Conservation (phyloP, 768 basidiomycete species). For the Cystobasidium onofrii region DNA sequence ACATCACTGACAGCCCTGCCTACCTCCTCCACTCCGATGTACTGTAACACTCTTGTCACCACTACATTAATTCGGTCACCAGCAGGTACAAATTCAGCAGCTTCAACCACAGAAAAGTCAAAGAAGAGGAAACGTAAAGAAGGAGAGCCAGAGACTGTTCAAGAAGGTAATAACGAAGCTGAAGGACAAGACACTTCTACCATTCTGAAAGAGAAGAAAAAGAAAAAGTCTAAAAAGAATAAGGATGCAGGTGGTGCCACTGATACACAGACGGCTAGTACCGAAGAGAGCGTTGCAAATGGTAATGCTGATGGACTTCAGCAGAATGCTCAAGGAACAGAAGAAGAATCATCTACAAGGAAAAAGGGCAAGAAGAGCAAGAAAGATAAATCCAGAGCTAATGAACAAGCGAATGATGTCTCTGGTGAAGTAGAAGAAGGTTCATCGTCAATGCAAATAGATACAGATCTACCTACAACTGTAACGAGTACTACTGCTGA, state of each 20-base stretch:
- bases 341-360: neutral
- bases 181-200: neutral
- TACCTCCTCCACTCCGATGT: no score
- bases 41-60: no score
- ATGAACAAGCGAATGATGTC: neutral
- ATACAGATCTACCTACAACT: neutral
- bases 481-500: slow-evolving; percentile 20
- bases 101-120: neutral
- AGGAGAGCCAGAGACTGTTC: neutral
- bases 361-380: slow-evolving; percentile 3
- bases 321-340: slow-evolving; percentile 43
- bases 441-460: neutral
- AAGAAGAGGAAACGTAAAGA: neutral
- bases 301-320: slow-evolving; percentile 9
- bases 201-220: neutral
- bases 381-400: slow-evolving; percentile 2
- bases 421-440: neutral
- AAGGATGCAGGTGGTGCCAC: neutral
- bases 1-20: no score
- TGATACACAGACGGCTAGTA: neutral
- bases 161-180: neutral
- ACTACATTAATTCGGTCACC: no score
- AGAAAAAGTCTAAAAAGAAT: neutral
- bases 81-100: neutral
- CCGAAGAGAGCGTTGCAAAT: neutral